Base-by-base conservation (phyloP, 768 basidiomycete genomes). In the Collybia nuda region DNA sequence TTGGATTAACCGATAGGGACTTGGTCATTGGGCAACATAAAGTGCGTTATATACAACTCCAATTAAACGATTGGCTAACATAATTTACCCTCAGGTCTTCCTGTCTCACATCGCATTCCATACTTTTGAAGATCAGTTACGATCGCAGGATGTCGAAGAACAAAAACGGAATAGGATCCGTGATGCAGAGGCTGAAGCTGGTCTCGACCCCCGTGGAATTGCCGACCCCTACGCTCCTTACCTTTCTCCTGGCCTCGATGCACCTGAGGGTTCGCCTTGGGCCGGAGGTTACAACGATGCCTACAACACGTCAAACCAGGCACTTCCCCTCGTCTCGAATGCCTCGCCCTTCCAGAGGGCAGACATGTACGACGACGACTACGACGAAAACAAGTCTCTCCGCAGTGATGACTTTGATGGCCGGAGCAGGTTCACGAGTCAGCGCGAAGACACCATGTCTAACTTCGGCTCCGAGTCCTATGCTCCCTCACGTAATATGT, bases 401-500 rank as follows among this genome's bases (percentile, higher is more conserved):
- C 80, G 80, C 11, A 84, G 81, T 26, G 88, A 91, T 40, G 92
- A 93, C 48, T 91, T 81, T 54, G 93, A 94, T 58, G 84, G 82
- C 6, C 82, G 85, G 6, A 93, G 86, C 60, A 78, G 86, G 47
- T 79, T 88, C 46, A 91, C 90, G 0, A 87, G 84, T 48, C 80
- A 88, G 54, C 80, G 85, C 23, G 90, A 90, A 52, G 91, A 93
- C 39, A 79, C 85, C 0, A 76, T 76, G 40, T 93, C 90, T 0
- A 88, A 90, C 61, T 86, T 89, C 56, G 93, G 93, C 3, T 90
- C 90, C 2, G 94, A 97, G 63, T 90, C 89, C 0, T 98, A 97
- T 59, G 95, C 94, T 0, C 95, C 95, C 0, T 93, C 91, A 0
- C 73, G 92, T 26, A 97, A 97, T 59, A 98, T 97, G 95, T 97